A percentile compares a stretch with the other conserved stretches of the same genome.
These are phyloP conservation scores for Eucalyptus victrix DNA, from an alignment of 345 rosid species.

Conservation along the genomic window DNA sequence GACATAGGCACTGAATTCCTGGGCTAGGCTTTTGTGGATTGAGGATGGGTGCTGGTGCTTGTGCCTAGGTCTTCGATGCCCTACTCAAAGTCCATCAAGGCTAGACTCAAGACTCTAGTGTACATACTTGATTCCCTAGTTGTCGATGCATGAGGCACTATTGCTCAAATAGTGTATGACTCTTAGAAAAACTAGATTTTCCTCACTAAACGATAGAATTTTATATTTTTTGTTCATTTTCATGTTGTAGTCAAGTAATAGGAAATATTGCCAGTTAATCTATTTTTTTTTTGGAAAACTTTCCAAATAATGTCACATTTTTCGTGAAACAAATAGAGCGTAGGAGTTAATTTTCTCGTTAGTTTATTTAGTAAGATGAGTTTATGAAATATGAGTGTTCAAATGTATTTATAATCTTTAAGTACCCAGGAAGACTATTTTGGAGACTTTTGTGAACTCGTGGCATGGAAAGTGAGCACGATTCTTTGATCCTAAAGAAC, in stretches of 20 bases:
- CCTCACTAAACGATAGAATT: rapidly evolving
- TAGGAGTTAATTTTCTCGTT: neutral
- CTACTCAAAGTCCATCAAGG: neutral
- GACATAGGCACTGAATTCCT: neutral
- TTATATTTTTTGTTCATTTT: too few species aligned
- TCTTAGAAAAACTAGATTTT: neutral
- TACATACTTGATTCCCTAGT: rapidly evolving
- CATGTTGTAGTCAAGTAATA: rapidly evolving
- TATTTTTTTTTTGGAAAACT: too few species aligned
- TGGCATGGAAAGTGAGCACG: too few species aligned
- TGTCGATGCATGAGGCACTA: neutral
- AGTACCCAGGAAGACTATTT: too few species aligned
- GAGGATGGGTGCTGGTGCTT: neutral
- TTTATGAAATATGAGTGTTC: neutral
- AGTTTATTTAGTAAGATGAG: neutral
- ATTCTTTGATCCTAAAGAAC: too few species aligned
- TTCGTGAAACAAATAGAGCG: rapidly evolving
- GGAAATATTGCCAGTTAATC: rapidly evolving
- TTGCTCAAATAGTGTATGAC: rapidly evolving
- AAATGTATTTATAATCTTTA: too few species aligned
- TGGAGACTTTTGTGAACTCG: neutral
- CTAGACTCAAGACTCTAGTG: rapidly evolving
- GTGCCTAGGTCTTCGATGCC: neutral
- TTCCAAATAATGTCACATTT: too few species aligned
- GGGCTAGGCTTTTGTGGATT: neutral